Percentiles rank a stretch among this genome's conserved stretches.
phyloP scores from a whole-genome alignment of 2,329 filamentous ascomycete species.

The Pleoardoris graminearum region DNA sequence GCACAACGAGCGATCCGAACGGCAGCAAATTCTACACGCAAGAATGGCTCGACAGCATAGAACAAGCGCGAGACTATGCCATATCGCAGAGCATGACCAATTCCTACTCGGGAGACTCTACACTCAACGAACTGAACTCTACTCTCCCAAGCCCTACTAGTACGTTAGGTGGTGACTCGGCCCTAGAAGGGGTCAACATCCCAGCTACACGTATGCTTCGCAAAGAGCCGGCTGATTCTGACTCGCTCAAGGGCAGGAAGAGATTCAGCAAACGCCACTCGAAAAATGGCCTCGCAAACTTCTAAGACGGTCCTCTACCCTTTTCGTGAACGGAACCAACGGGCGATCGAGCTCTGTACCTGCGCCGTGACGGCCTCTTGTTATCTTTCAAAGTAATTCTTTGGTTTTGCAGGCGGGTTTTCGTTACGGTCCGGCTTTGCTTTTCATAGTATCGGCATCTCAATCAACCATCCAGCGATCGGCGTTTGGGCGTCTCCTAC shows the following conservation, averaged over 20 bases:
- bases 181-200: constrained; percentile 51
- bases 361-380: constrained; percentile 4
- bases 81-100: constrained; percentile 70
- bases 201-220: constrained; percentile 56
- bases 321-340: neutral
- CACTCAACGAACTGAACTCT: constrained; percentile 50
- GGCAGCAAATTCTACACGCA: constrained; percentile 71
- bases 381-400: constrained; percentile 7
- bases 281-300: constrained; percentile 90
- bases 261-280: constrained; percentile 90
- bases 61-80: constrained; percentile 83
- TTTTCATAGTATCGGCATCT: constrained; percentile 16
- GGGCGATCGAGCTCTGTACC: neutral
- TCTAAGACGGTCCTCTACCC: constrained; percentile 54
- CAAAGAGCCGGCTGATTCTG: constrained; percentile 55
- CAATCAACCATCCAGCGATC: constrained; percentile 28
- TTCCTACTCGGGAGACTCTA: constrained; percentile 62
- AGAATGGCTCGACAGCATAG: constrained; percentile 90
- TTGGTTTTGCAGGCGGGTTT: constrained; percentile 8
- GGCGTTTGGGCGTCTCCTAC: constrained; percentile 27
- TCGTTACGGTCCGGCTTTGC: constrained; percentile 17
- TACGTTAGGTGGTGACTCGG: constrained; percentile 64
- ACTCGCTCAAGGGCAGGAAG: constrained; percentile 62
- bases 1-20: constrained; percentile 65
- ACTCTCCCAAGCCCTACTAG: constrained; percentile 76